These are phyloP conservation scores for Pyrrhoderma lamaoense DNA, from an alignment of 1,284 basidiomycete species.

Conservation along the genomic window DNA sequence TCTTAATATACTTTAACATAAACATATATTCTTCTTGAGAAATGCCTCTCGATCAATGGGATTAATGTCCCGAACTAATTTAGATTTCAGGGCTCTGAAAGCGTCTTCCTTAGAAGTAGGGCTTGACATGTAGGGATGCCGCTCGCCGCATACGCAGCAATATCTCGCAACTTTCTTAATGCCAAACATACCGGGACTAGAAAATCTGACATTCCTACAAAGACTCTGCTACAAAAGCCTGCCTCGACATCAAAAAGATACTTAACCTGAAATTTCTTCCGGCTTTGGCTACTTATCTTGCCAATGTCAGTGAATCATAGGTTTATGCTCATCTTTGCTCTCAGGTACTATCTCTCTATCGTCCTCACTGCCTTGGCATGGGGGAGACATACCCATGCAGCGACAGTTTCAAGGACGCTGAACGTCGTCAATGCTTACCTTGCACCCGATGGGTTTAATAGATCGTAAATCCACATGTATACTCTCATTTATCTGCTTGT, in stretches of 20 bases:
- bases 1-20: too few species aligned
- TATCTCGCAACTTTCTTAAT: too few species aligned
- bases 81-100: conserved; percentile 8
- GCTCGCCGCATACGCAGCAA: conserved; percentile 5
- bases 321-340: too few species aligned
- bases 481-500: neutral
- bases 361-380: too few species aligned
- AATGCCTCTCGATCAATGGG: too few species aligned
- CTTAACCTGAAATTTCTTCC: too few species aligned
- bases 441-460: conserved; percentile 16
- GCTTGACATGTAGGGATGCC: conserved; percentile 1
- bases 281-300: too few species aligned
- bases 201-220: too few species aligned
- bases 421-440: conserved; percentile 9
- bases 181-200: too few species aligned
- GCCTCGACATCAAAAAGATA: neutral
- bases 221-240: conserved; percentile 1
- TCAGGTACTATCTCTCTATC: too few species aligned
- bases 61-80: neutral
- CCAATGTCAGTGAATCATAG: too few species aligned
- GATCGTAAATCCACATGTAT: conserved; percentile 10
- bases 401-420: conserved; percentile 3
- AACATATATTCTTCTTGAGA: too few species aligned
- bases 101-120: neutral
- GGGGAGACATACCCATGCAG: neutral